Percentiles rank a stretch among this genome's conserved stretches.
These are phyloP conservation scores for Pisolithus tinctorius DNA, from an alignment of 768 basidiomycete species.

Conservation along the genomic window DNA sequence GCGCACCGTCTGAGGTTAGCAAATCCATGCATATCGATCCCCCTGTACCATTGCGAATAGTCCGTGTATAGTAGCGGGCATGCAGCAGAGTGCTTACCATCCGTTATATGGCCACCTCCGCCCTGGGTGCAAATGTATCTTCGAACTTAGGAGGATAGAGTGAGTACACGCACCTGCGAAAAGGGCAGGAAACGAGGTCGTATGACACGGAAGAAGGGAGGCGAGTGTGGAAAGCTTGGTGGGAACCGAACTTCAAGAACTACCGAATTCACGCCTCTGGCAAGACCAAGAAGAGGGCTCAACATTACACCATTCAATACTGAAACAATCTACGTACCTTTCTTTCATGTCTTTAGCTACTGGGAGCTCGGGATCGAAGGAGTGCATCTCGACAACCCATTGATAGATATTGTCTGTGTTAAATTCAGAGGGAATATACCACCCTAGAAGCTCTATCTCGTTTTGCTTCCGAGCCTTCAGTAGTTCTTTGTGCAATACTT, in stretches of 20 bases:
- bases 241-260: slow-evolving; percentile 72
- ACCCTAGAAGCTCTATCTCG: slow-evolving; percentile 44
- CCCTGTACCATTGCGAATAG: slow-evolving; percentile 27
- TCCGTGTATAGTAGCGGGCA: too few species aligned
- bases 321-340: slow-evolving; percentile 28
- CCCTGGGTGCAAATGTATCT: slow-evolving; percentile 27
- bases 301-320: neutral
- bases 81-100: slow-evolving; percentile 30
- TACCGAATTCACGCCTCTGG: slow-evolving; percentile 53
- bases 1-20: slow-evolving; percentile 53
- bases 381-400: slow-evolving; percentile 71
- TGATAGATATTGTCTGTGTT: slow-evolving; percentile 65
- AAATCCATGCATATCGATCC: slow-evolving; percentile 76
- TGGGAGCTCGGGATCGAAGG: slow-evolving; percentile 54
- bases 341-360: slow-evolving; percentile 53
- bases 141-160: neutral
- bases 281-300: neutral
- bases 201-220: slow-evolving; percentile 72
- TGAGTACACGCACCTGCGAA: slow-evolving; percentile 30
- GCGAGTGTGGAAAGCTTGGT: slow-evolving; percentile 56
- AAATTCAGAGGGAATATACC: slow-evolving; percentile 64
- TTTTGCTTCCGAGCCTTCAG: slow-evolving; percentile 36
- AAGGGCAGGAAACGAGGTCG: slow-evolving; percentile 70
- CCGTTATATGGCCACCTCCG: slow-evolving; percentile 65
- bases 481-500: slow-evolving; percentile 56